These are phyloP conservation scores for Penicillium goetzii DNA, from an alignment of 495 filamentous ascomycete genomes.

Conservation along the genomic window DNA sequence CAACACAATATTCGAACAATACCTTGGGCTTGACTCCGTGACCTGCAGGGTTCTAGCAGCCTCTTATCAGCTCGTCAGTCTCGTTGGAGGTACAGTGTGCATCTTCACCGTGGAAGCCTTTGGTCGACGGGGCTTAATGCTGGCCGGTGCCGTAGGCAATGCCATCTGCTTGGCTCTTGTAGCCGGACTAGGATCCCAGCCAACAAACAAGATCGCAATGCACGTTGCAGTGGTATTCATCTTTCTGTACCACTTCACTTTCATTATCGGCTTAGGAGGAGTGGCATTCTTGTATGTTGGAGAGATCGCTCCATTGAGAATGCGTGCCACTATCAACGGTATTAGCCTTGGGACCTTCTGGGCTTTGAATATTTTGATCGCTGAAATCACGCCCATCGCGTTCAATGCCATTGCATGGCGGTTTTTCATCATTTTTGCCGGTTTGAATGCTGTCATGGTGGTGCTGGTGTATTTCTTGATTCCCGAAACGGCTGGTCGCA, in stretches of 20 bases:
- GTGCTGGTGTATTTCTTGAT: conserved; percentile 50
- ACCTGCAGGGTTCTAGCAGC: conserved; percentile 27
- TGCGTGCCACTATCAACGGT: conserved; percentile 51
- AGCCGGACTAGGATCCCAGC: conserved; percentile 32
- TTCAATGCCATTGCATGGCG: conserved; percentile 22
- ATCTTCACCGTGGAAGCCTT: conserved; percentile 29
- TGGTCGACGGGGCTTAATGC: conserved; percentile 29
- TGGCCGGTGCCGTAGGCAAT: conserved; percentile 40
- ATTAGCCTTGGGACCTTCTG: conserved; percentile 50
- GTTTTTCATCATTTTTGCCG: conserved; percentile 30
- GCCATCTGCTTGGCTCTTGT: conserved; percentile 46
- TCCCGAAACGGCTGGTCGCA: conserved; percentile 57
- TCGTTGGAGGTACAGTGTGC: conserved; percentile 23
- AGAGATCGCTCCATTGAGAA: conserved; percentile 53
- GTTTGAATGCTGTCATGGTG: conserved; percentile 18
- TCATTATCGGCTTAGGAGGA: conserved; percentile 54
- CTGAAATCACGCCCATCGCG: conserved; percentile 29
- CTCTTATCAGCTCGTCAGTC: conserved; percentile 23
- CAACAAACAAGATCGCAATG: conserved; percentile 24
- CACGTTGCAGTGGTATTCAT: conserved; percentile 50
- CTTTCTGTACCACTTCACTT: conserved; percentile 56
- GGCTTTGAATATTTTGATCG: conserved; percentile 36
- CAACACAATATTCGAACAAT: conserved; percentile 24
- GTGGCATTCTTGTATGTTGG: conserved; percentile 57
- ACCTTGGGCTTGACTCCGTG: conserved; percentile 18